Base-by-base conservation (phyloP, 257 asterid genomes). In the Capsicum baccatum region DNA sequence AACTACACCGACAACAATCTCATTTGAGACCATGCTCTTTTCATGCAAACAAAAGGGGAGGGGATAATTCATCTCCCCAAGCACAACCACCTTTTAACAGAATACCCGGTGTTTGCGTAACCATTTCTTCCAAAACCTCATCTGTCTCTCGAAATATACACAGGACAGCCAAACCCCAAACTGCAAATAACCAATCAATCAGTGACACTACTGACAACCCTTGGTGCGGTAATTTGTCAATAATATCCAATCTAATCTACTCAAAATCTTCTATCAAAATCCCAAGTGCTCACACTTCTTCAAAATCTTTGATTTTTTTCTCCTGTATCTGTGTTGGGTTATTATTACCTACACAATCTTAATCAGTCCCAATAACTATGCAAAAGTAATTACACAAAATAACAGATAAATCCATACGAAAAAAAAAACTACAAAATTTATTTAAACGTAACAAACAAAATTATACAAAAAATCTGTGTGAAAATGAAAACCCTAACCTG, bases 401-500 rank as follows among this genome's bases (percentile, higher is more conserved):
- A 37, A 67, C 50, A 35, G 21, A 78, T 3, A 47, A 52, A 76
- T 19, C 63, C 63, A 52, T 50, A 12, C 13, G 6, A 39, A 39
- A 39, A 39, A 3, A 4, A 39, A 39, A 4, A 26, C 26, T 3
- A 39, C 5, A 39, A 3, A 39, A 39, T 39, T 39, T 39, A 39
- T 3, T 39, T 39, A 39, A 0, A 39, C 3, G 2, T 39, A 39
- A 39, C 33, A 26, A 39, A 39, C 44, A 39, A 39, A 39, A 39
- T 39, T 39, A 39, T 5, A 3, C 44, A 39, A 39, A 39, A 39
- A 39, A 39, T 39, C 44, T 39, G 44, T 39, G 33, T 39, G 5
- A 59, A 67, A 79, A 57, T 26, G 11, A 26, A 68, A 90, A 85
- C 84, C 82, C 91, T 86, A 59, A 97, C 99, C 99, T 89, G 55